Percentiles rank a stretch among this genome's conserved stretches.
These are phyloP conservation scores for Lachnellula occidentalis DNA, from an alignment of 2,329 filamentous ascomycete genomes.

Conservation along the genomic window DNA sequence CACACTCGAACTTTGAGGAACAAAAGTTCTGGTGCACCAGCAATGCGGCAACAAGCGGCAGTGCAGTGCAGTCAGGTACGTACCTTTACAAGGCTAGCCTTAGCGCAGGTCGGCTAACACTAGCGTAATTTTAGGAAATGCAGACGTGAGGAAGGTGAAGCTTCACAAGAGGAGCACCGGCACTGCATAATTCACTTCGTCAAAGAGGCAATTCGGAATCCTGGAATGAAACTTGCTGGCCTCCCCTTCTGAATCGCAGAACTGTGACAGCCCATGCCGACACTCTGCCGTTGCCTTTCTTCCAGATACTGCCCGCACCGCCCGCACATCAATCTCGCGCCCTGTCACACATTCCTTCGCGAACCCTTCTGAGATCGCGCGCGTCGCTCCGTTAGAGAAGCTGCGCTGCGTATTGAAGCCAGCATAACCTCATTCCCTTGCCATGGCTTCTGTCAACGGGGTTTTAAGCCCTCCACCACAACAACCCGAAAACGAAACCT, in stretches of 20 bases:
- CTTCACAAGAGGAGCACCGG: not conserved
- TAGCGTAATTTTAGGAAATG: not conserved
- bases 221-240: too few species aligned
- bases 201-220: not conserved
- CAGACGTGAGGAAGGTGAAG: not conserved
- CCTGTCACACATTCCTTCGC: not conserved
- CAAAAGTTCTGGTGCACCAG: too few species aligned
- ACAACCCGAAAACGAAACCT: constrained; percentile 13
- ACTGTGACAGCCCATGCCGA: too few species aligned
- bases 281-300: too few species aligned
- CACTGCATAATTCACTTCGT: not conserved
- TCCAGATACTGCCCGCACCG: not conserved
- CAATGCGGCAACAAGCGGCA: too few species aligned
- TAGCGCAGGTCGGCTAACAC: not conserved
- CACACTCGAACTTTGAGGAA: too few species aligned
- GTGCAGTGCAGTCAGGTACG: too few species aligned
- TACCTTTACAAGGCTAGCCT: too few species aligned
- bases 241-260: too few species aligned
- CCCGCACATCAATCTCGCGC: too few species aligned
- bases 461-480: constrained; percentile 33
- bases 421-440: constrained; percentile 3
- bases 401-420: constrained; percentile 1
- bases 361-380: constrained; percentile 9
- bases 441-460: constrained; percentile 37
- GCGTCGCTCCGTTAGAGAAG: constrained; percentile 4